Percentiles rank a stretch among this genome's conserved stretches.
These are phyloP conservation scores for Peronospora belbahrii DNA, from an alignment of 352 stramenopile species.

Conservation along the genomic window DNA sequence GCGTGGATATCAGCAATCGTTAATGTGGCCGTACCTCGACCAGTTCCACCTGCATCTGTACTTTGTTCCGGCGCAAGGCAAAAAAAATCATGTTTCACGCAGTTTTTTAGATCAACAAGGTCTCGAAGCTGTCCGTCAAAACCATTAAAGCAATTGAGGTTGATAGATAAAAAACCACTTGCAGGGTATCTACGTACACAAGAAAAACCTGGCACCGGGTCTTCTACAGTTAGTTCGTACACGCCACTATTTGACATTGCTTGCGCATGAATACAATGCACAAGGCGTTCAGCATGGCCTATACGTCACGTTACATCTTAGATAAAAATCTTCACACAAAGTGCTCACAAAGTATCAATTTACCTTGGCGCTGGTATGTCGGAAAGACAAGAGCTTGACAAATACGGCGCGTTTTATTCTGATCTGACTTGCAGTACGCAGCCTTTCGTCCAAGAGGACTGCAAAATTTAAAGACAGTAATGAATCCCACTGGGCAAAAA, in stretches of 20 bases:
- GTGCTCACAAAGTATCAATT: not conserved
- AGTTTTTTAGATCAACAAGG: constrained; percentile 62
- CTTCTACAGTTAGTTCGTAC: constrained; percentile 81
- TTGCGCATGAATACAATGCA: constrained; percentile 55
- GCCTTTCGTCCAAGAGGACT: constrained; percentile 63
- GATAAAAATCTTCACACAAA: not conserved
- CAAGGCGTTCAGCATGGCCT: constrained; percentile 69
- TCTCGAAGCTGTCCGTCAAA: constrained; percentile 50
- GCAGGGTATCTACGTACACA: constrained; percentile 30
- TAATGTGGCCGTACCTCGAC: constrained; percentile 33
- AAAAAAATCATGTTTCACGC: constrained; percentile 52
- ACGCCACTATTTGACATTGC: constrained; percentile 44
- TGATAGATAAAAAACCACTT: not conserved
- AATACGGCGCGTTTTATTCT: constrained; percentile 73
- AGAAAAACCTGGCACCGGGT: constrained; percentile 72
- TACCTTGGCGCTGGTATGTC: constrained; percentile 70
- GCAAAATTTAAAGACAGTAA: constrained; percentile 81
- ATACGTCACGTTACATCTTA: constrained; percentile 2
- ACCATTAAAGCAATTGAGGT: not conserved
- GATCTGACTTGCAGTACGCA: constrained; percentile 20
- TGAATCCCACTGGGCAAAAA: constrained; percentile 51
- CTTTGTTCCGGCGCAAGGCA: constrained; percentile 28
- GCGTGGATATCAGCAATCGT: constrained; percentile 43
- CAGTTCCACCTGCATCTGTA: constrained; percentile 9
- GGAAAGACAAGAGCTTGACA: constrained; percentile 79